Evolutionary conservation across 2,329 filamentous ascomycete species (phyloP), one percentile per base, ranked within the genome.

Genomic region (Neofusicoccum sp.): DNA sequence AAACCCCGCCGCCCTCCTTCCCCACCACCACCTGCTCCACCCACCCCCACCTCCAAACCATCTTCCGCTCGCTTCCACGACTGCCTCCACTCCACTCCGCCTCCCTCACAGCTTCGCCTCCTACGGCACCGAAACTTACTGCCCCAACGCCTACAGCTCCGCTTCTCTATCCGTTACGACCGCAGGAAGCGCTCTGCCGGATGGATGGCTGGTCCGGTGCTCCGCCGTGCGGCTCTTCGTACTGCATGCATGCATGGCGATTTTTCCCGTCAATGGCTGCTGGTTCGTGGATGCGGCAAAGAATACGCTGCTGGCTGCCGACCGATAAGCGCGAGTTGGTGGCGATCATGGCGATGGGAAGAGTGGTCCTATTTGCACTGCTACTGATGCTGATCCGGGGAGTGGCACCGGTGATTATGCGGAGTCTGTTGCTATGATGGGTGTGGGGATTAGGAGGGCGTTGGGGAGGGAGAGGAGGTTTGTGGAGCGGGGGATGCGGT

Each of bases 111-210:
- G 76, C 62, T 66, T 69, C 63, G 66, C 66, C 38, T 62, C 65
- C 28, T 66, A 69, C 49, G 64, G 66, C 2, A 69, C 69, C 9
- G 63, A 66, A 14, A 75, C 77, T 63, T 67, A 68, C 34, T 81
- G 79, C 63, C 79, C 79, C 1, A 62, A 65, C 9, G 75, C 74
- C 62, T 79, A 76, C 72, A 78, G 78, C 74, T 81, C 6, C 75
- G 79, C 51, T 80, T 80, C 70, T 76, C 73, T 44, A 76, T 80
- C 62, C 76, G 79, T 41, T 81, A 79, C 66, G 79, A 81, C 60
- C 67, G 79, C 5, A 75, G 77, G 60, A 75, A 75, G 47, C 69
- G n/a, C 68, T 1, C 65, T 81, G 3, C 76, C 79, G n/a, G n/a
- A n/a, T n/a, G 3, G 69, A 76, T 44, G 78, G 79, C 20, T 81